A percentile compares a stretch with the other conserved stretches of the same genome.
These are phyloP conservation scores for Actinomucor elegans DNA, from an alignment of 371 early-diverging fungal genomes.

Conservation along the genomic window DNA sequence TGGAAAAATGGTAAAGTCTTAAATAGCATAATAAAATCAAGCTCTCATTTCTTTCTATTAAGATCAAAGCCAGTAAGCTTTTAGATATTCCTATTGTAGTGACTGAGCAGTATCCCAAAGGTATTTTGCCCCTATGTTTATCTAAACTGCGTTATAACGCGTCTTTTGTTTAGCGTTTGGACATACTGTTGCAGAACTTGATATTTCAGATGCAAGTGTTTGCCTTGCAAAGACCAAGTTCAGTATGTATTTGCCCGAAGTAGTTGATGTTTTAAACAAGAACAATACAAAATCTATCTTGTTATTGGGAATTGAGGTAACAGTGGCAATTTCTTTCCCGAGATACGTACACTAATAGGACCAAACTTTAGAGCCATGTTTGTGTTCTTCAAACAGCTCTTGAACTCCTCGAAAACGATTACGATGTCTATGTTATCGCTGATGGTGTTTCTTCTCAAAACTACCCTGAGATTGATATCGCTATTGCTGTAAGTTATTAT, in stretches of 20 bases:
- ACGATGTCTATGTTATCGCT: constrained; percentile 83
- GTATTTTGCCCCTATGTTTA: no score
- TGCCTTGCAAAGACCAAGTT: constrained; percentile 80
- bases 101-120: constrained; percentile 87
- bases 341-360: no score
- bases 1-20: constrained; percentile 73
- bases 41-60: background rate
- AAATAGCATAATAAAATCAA: background rate
- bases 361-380: constrained; percentile 84
- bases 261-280: constrained; percentile 58
- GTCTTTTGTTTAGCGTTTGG: constrained; percentile 66
- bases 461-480: constrained; percentile 80
- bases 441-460: constrained; percentile 94
- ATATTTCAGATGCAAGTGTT: constrained; percentile 60
- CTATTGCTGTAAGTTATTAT: constrained; percentile 63
- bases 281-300: constrained; percentile 69
- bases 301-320: constrained; percentile 91
- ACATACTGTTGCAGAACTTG: constrained; percentile 77
- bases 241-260: constrained; percentile 83
- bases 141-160: constrained; percentile 18
- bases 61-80: constrained; percentile 66
- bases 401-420: constrained; percentile 75
- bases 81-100: constrained; percentile 85
- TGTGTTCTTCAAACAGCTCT: constrained; percentile 91
- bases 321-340: no score